Evolutionary conservation across 2,329 filamentous ascomycete genomes (phyloP), one percentile per base, ranked within the genome.

Genomic region (Xylaria polymorpha): DNA sequence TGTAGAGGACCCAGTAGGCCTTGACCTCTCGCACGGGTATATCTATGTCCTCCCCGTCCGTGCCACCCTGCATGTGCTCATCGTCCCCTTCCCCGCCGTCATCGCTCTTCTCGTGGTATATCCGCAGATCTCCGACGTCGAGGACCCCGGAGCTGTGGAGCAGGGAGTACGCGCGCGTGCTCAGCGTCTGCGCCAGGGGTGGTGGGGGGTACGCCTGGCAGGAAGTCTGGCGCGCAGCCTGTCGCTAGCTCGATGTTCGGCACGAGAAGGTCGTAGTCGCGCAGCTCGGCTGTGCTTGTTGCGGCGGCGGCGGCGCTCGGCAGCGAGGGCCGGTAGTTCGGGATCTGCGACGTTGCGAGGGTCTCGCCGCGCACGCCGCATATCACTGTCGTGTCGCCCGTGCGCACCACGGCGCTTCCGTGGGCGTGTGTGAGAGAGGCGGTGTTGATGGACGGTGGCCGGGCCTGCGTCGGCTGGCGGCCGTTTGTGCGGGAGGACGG

Each of bases 161-260:
- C 51, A 97, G 85, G 1, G 90, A 90, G 74, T 92, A 91, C 46
- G 98, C 83, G 64, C 94, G 86, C 68, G 94, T 94, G 73, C 92
- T 94, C 37, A 99, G 84, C 4, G 92, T 92, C 82, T 99, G 96
- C 3, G 94, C 94, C 41, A 94, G 85, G 85, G 0, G 90, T 87
- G 6, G 88, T 91, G 0, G 94, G 96, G 25, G 96, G 91, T 10
- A 91, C 91, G 55, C 94, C 94, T 0, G 96, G 94, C 20, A 97
- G 85, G 74, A 95, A 94, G 25, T 91, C 87, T 2, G 95, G 94
- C 7, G 94, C 92, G 77, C 92, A 97, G 43, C 96, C 96, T 0
- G 96, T 99, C 41, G 91, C 92, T 39, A 99, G 84, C 78, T 98
- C 96, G 64, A 99, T 88, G 78, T 99, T 99, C 1, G 96, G 95